Conservation (phyloP, 2,329 filamentous ascomycete species). For the Aspergillus jensenii region DNA sequence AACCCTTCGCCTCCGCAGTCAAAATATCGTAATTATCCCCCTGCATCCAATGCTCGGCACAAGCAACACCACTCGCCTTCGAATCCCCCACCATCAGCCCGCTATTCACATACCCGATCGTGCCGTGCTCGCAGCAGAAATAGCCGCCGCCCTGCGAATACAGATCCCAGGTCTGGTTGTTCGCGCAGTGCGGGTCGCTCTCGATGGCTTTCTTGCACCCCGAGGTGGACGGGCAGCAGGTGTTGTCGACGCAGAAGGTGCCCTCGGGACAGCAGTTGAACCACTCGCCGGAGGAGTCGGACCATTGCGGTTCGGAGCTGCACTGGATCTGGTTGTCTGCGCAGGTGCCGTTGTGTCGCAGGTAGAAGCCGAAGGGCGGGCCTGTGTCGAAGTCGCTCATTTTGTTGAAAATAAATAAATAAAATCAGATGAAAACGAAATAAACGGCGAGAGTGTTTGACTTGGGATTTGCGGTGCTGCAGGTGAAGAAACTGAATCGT, state of each 20-base stretch:
- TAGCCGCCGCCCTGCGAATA: background rate
- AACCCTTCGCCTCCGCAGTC: background rate
- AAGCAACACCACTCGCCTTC: background rate
- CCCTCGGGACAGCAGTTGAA: background rate
- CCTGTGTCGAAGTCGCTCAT: background rate
- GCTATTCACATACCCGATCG: background rate
- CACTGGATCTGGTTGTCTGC: background rate
- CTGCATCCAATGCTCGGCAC: background rate
- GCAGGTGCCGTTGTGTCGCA: background rate
- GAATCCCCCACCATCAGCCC: background rate
- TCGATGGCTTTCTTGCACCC: background rate
- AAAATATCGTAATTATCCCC: background rate
- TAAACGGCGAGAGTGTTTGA: too few relatives aligned
- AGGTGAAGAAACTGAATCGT: too few relatives aligned
- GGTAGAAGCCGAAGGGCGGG: background rate
- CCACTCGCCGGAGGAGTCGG: background rate
- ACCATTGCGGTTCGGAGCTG: background rate
- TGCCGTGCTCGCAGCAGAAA: background rate
- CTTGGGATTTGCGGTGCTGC: too few relatives aligned
- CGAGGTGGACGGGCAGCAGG: background rate
- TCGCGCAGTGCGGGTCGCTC: slow-evolving; percentile 1
- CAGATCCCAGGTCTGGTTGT: background rate
- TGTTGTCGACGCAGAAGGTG: background rate
- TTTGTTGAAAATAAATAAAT: too few relatives aligned
- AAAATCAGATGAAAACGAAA: too few relatives aligned